Evolutionary conservation across 2,329 filamentous ascomycete species (phyloP).

Genomic region (Chrysoporthe cubensis): DNA sequence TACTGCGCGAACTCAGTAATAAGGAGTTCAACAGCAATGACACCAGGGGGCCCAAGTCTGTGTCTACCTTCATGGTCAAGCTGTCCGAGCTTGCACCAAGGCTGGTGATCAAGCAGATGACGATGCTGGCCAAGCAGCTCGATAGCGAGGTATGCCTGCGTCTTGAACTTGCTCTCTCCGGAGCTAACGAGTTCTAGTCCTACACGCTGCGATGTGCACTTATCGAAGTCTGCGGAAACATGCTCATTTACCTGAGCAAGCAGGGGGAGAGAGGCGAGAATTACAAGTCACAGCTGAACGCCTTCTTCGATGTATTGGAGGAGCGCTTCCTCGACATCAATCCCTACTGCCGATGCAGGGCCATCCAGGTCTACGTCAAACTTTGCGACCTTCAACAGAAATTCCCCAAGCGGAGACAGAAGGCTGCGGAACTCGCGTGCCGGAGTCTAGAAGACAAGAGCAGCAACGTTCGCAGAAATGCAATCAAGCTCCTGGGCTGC

Average conservation of each 20-base stretch:
- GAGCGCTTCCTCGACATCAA: conserved; percentile 96
- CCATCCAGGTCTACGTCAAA: conserved; percentile 90
- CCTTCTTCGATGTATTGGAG: conserved; percentile 95
- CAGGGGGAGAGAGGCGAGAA: conserved; percentile 91
- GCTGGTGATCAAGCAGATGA: conserved; percentile 97
- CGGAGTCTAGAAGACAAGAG: conserved; percentile 96
- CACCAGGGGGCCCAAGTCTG: conserved; percentile 91
- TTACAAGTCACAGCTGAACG: conserved; percentile 91
- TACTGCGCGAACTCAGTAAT: conserved; percentile 90
- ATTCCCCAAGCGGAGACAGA: conserved; percentile 89
- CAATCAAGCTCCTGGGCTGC: conserved; percentile 86
- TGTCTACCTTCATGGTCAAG: conserved; percentile 90
- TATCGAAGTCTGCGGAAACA: conserved; percentile 95
- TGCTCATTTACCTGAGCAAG: conserved; percentile 87
- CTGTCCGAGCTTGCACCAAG: conserved; percentile 90
- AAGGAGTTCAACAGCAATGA: conserved; percentile 99
- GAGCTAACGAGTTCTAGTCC: conserved; percentile 57
- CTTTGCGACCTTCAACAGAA: conserved; percentile 95
- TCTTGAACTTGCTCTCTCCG: too few species aligned
- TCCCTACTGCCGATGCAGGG: conserved; percentile 89
- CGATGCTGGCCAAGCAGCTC: conserved; percentile 87
- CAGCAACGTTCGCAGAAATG: conserved; percentile 93
- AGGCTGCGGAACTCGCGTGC: conserved; percentile 82
- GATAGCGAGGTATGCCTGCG: conserved; percentile 77
- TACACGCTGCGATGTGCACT: conserved; percentile 92